A percentile compares a stretch with the other conserved stretches of the same genome.
Evolutionary conservation across 768 basidiomycete genomes (phyloP).

Genomic region (Leccinellum luteum): DNA sequence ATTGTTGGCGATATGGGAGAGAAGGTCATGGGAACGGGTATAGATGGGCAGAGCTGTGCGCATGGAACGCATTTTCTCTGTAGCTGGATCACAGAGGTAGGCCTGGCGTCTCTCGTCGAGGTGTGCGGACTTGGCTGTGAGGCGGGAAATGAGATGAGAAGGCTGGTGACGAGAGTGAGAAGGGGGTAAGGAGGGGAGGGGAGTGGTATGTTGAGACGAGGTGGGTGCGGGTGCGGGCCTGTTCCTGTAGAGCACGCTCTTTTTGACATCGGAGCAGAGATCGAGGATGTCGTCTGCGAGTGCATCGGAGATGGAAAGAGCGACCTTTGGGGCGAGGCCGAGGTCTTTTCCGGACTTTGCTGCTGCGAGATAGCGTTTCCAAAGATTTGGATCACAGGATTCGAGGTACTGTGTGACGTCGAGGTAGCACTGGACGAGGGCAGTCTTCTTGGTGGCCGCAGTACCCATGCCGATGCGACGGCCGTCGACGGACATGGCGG

Average conservation of each 20-base stretch:
- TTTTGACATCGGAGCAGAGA: constrained; percentile 63
- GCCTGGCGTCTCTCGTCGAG: constrained; percentile 51
- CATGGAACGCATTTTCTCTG: constrained; percentile 65
- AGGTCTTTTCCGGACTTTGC: constrained; percentile 65
- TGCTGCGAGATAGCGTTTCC: constrained; percentile 66
- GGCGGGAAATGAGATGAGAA: constrained; percentile 24
- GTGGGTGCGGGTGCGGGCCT: constrained; percentile 40
- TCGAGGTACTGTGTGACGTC: constrained; percentile 89
- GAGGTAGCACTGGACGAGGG: constrained; percentile 72
- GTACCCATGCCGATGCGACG: constrained; percentile 81
- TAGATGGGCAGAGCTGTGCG: constrained; percentile 75
- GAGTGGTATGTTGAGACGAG: constrained; percentile 10
- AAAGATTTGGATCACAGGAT: constrained; percentile 75
- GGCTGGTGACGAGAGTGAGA: constrained; percentile 30
- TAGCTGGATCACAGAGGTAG: constrained; percentile 58
- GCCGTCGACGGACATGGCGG: constrained; percentile 71
- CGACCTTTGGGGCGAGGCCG: constrained; percentile 67
- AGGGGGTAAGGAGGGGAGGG: constrained; percentile 5
- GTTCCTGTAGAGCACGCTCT: constrained; percentile 63
- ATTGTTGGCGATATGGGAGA: constrained; percentile 67
- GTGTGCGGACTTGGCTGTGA: constrained; percentile 52
- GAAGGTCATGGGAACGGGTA: constrained; percentile 60
- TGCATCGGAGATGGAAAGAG: constrained; percentile 58
- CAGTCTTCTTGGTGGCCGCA: constrained; percentile 65
- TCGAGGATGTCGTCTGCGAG: constrained; percentile 72